Evolutionary conservation across 768 basidiomycete species (phyloP).

Genomic region (Pisolithus marmoratus): DNA sequence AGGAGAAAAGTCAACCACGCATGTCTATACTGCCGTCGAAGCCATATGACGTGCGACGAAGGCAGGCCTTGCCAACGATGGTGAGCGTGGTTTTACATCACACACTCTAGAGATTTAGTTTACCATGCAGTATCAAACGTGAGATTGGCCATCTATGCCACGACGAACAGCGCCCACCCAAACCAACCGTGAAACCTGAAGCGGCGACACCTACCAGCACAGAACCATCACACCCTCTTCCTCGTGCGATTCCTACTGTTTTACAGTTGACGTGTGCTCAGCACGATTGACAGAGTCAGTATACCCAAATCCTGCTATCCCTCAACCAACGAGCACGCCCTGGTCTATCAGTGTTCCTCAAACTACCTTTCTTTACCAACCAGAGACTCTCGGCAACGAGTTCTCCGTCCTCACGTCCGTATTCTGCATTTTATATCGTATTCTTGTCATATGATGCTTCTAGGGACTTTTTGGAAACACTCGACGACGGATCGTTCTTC

Average conservation of each 20-base stretch:
- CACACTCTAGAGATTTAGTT: conserved; percentile 3
- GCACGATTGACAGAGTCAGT: conserved; percentile 13
- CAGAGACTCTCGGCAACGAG: conserved; percentile 74
- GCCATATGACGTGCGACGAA: conserved; percentile 91
- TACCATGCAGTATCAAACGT: conserved; percentile 71
- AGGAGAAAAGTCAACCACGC: conserved; percentile 89
- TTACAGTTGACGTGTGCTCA: not conserved
- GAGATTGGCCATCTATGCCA: conserved; percentile 95
- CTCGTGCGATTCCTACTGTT: conserved; percentile 13
- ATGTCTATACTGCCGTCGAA: conserved; percentile 87
- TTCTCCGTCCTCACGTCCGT: conserved; percentile 76
- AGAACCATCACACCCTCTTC: conserved; percentile 30
- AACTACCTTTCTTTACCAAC: conserved; percentile 58
- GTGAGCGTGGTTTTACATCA: conserved; percentile 42
- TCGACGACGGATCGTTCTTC: conserved; percentile 82
- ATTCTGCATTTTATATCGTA: not conserved
- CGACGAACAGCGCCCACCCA: conserved; percentile 65
- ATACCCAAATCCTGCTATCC: conserved; percentile 14
- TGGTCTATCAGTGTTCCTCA: conserved; percentile 53
- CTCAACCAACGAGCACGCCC: conserved; percentile 31
- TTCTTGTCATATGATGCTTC: not conserved
- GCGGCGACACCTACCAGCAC: conserved; percentile 21
- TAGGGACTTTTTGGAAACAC: conserved; percentile 84
- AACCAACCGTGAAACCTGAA: conserved; percentile 41
- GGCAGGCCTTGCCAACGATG: conserved; percentile 89